These are phyloP conservation scores for Globisporangium echinulatum DNA, from an alignment of 352 stramenopile genomes.

Conservation along the genomic window DNA sequence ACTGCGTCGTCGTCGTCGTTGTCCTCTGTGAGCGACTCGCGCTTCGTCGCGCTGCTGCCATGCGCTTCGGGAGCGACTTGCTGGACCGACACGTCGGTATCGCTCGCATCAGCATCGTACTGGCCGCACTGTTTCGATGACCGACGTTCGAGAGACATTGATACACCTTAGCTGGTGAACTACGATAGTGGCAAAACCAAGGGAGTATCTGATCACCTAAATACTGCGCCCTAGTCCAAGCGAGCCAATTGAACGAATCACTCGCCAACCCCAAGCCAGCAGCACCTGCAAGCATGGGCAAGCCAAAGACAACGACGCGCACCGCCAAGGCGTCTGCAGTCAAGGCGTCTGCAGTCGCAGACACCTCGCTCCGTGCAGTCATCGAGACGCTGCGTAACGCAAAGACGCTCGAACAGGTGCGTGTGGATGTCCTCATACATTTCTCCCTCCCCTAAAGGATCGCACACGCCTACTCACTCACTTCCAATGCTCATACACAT, in stretches of 20 bases:
- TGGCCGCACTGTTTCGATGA: neutral
- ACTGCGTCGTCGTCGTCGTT: slow-evolving; percentile 23
- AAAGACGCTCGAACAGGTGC: neutral
- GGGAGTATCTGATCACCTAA: neutral
- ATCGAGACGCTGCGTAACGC: neutral
- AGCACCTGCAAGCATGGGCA: neutral
- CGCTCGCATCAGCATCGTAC: slow-evolving; percentile 2
- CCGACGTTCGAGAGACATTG: too few relatives aligned
- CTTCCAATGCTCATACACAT: neutral
- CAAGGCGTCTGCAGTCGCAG: too few relatives aligned
- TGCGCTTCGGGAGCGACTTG: too few relatives aligned
- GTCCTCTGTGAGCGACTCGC: slow-evolving; percentile 15
- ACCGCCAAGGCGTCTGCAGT: too few relatives aligned
- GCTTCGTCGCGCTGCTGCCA: slow-evolving; percentile 1
- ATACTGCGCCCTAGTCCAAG: neutral
- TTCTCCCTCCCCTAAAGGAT: too few relatives aligned
- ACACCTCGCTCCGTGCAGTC: neutral
- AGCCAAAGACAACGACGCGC: neutral
- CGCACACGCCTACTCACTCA: too few relatives aligned
- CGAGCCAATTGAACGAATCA: neutral
- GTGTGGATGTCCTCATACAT: too few relatives aligned
- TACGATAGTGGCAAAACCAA: neutral
- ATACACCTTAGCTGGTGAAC: too few relatives aligned
- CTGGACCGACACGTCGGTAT: too few relatives aligned
- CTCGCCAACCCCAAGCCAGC: neutral